Conservation (phyloP, 2,329 filamentous ascomycete genomes). For the Microdochium paspali region DNA sequence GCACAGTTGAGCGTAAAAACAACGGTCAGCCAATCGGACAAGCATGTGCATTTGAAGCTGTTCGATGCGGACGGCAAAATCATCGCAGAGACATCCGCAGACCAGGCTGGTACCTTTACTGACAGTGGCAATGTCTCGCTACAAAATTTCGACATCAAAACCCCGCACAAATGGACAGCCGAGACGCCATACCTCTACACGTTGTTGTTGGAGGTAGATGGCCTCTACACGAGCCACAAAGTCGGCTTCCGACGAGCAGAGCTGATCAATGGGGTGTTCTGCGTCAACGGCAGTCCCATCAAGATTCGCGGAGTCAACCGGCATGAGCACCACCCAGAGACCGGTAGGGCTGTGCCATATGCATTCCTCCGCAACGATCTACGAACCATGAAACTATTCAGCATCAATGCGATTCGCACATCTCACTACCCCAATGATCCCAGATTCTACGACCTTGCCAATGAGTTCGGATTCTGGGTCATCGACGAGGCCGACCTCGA, state of each 20-base stretch:
- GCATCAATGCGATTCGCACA: conserved; percentile 61
- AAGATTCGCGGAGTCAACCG: conserved; percentile 61
- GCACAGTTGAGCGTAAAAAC: conserved; percentile 40
- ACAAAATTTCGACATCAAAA: conserved; percentile 20
- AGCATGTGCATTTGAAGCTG: conserved; percentile 22
- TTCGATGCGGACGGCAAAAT: conserved; percentile 21
- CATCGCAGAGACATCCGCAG: conserved; percentile 21
- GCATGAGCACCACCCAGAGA: conserved; percentile 58
- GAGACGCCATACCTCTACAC: conserved; percentile 57
- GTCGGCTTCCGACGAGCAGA: conserved; percentile 57
- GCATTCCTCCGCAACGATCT: conserved; percentile 53
- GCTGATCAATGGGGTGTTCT: conserved; percentile 49
- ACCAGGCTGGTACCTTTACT: neutral
- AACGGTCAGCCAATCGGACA: conserved; percentile 25
- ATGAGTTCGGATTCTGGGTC: conserved; percentile 55
- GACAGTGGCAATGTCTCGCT: neutral
- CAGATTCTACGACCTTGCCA: conserved; percentile 49
- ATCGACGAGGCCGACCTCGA: conserved; percentile 49
- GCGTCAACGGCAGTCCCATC: conserved; percentile 55
- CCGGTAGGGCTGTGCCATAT: conserved; percentile 52
- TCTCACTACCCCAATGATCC: conserved; percentile 58
- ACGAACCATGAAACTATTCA: conserved; percentile 56
- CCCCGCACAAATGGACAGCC: conserved; percentile 58
- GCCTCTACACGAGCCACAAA: conserved; percentile 35
- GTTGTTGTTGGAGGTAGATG: conserved; percentile 26